Percentiles rank a stretch among this genome's conserved stretches.
phyloP scores from a whole-genome alignment of 75 land plant species.

The Picea glauca region DNA sequence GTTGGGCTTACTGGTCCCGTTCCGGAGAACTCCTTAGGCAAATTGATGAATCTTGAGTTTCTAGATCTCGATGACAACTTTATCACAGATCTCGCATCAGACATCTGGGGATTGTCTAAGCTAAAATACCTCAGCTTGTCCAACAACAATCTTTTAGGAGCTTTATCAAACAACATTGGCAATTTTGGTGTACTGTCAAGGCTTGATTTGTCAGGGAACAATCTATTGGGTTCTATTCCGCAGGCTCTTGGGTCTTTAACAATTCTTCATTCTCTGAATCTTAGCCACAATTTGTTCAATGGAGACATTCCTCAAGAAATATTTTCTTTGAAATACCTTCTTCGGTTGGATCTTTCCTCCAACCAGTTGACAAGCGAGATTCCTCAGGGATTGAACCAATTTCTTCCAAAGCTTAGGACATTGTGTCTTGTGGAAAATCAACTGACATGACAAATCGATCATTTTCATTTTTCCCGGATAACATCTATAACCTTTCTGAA shows the following conservation, averaged over 20 bases:
- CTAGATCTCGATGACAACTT: conserved; percentile 66
- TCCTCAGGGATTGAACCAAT: too few species aligned
- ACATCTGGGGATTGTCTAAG: conserved; percentile 43
- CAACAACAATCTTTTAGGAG: conserved; percentile 45
- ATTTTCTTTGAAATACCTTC: conserved; percentile 19
- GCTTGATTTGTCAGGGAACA: conserved; percentile 55
- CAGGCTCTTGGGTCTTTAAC: conserved; percentile 39
- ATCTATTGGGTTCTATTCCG: conserved; percentile 48
- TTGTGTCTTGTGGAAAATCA: too few species aligned
- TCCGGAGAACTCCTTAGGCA: conserved; percentile 65
- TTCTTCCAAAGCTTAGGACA: too few species aligned
- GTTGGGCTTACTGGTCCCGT: conserved; percentile 42
- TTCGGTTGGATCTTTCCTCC: conserved; percentile 41
- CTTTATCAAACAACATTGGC: conserved; percentile 56
- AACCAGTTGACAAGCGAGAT: conserved; percentile 14
- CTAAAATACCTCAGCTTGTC: conserved; percentile 58
- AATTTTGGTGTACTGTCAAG: conserved; percentile 36
- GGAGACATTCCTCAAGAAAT: conserved; percentile 34
- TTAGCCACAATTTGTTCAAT: conserved; percentile 43
- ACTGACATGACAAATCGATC: conserved; percentile 20
- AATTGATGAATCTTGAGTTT: conserved; percentile 39
- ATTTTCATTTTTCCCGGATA: conserved; percentile 13
- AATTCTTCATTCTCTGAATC: conserved; percentile 38
- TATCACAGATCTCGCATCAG: conserved; percentile 49
- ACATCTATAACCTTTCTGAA: too few species aligned